Percentiles rank a stretch among this genome's conserved stretches.
Conservation (phyloP, 108 stramenopile genomes). For the Thalassiosira profunda region DNA sequence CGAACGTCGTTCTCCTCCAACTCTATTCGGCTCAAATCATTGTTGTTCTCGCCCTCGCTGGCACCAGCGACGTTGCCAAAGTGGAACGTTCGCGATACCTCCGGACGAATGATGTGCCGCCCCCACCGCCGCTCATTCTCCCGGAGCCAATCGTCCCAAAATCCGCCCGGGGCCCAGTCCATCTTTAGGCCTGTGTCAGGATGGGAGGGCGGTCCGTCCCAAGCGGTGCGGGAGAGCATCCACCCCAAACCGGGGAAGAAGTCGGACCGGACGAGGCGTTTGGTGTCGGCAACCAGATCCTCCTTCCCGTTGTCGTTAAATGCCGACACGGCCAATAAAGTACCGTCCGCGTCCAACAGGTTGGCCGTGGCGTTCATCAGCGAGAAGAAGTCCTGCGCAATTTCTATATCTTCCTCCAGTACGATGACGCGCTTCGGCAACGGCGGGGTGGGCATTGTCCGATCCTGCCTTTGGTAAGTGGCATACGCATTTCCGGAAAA, state of each 20-base stretch:
- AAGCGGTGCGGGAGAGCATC: conserved; percentile 89
- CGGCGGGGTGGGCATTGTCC: conserved; percentile 5
- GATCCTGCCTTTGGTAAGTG: conserved; percentile 18
- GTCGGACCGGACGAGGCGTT: conserved; percentile 79
- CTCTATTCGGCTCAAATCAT: conserved; percentile 53
- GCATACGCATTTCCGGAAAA: conserved; percentile 51
- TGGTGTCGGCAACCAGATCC: conserved; percentile 50
- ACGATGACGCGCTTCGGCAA: conserved; percentile 76
- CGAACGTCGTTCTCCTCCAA: conserved; percentile 63
- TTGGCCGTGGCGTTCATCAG: conserved; percentile 85
- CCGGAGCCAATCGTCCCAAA: conserved; percentile 98
- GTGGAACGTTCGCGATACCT: conserved; percentile 89
- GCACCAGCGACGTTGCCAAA: conserved; percentile 79
- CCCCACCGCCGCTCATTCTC: conserved; percentile 81
- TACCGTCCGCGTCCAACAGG: conserved; percentile 75
- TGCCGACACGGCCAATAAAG: conserved; percentile 90
- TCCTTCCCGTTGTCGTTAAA: conserved; percentile 95
- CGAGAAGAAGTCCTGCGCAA: conserved; percentile 93
- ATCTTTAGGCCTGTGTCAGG: conserved; percentile 57
- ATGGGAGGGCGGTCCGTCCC: conserved; percentile 53
- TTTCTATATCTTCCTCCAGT: conserved; percentile 92
- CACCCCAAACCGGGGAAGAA: conserved; percentile 97
- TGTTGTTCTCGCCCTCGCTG: conserved; percentile 59
- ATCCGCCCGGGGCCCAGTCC: conserved; percentile 73
- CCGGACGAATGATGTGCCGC: conserved; percentile 86